These are phyloP conservation scores for Taphrina confusa DNA, from an alignment of 1,139 yeast species.

Conservation along the genomic window DNA sequence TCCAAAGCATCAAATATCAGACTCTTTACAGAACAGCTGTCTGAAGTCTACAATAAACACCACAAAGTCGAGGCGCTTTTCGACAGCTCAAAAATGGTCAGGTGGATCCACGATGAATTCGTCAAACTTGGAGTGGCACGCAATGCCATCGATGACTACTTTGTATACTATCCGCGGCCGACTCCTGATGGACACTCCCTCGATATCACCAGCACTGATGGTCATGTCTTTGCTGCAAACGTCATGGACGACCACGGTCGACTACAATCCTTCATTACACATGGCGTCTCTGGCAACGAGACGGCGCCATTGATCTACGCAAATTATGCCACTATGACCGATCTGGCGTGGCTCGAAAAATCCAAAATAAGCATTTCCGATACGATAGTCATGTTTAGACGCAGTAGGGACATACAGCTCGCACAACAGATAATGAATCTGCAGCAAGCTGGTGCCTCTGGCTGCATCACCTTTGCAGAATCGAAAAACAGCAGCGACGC, in stretches of 20 bases:
- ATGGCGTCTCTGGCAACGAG: slow-evolving; percentile 54
- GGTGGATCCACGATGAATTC: slow-evolving; percentile 21
- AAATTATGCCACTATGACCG: slow-evolving; percentile 65
- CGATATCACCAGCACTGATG: slow-evolving; percentile 1
- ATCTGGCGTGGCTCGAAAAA: slow-evolving; percentile 53
- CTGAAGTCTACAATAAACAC: slow-evolving; percentile 1
- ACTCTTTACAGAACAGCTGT: not conserved
- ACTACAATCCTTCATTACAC: slow-evolving; percentile 10
- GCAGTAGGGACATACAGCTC: slow-evolving; percentile 58
- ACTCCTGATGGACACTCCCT: not conserved
- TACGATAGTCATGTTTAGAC: slow-evolving; percentile 58
- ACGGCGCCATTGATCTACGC: slow-evolving; percentile 60
- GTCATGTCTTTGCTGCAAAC: slow-evolving; percentile 2
- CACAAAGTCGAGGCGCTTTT: slow-evolving; percentile 17
- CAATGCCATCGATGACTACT: slow-evolving; percentile 25
- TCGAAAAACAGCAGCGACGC: slow-evolving; percentile 36
- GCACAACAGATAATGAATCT: slow-evolving; percentile 60
- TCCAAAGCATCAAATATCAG: slow-evolving; percentile 4
- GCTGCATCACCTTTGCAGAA: slow-evolving; percentile 59
- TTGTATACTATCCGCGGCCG: slow-evolving; percentile 9
- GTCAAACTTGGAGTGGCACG: slow-evolving; percentile 25
- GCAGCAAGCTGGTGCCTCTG: slow-evolving; percentile 55
- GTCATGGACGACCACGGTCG: slow-evolving; percentile 5
- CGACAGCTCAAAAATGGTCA: not conserved
- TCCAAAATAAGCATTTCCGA: slow-evolving; percentile 48